Percentiles rank a stretch among this genome's conserved stretches.
Evolutionary conservation across 805 yeast species (phyloP).

Genomic region (Millerozyma acaciae): DNA sequence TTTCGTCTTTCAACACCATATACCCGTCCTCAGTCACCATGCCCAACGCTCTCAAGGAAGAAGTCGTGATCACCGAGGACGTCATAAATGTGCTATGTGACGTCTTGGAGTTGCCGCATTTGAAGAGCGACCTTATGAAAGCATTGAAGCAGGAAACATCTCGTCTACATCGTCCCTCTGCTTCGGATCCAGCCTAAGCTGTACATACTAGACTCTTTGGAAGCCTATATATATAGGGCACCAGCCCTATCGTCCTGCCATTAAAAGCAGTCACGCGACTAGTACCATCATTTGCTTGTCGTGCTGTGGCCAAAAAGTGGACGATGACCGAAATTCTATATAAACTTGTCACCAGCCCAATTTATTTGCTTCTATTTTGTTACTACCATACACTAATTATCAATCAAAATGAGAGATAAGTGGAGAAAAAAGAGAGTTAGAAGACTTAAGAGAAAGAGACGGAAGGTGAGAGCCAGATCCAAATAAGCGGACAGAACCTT

Average conservation of each 20-base stretch:
- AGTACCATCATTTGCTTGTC: no score
- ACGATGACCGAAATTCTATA: no score
- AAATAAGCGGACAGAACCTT: slow-evolving; percentile 69
- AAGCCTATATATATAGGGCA: no score
- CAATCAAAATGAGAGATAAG: slow-evolving; percentile 80
- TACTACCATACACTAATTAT: slow-evolving; percentile 24
- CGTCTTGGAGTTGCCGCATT: slow-evolving; percentile 42
- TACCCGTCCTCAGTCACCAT: slow-evolving; percentile 12
- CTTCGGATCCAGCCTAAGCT: no score
- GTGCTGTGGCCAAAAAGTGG: no score
- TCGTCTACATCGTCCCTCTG: no score
- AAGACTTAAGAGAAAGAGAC: slow-evolving; percentile 99
- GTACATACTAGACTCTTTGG: no score
- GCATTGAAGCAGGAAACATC: slow-evolving; percentile 54
- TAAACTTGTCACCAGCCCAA: no score
- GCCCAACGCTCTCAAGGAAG: slow-evolving; percentile 19
- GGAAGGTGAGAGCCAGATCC: slow-evolving; percentile 99
- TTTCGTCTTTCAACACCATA: slow-evolving; percentile 14
- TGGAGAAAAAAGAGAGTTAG: slow-evolving; percentile 99
- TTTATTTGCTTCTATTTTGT: slow-evolving; percentile 15
- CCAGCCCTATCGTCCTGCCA: no score
- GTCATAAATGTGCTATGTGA: slow-evolving; percentile 44
- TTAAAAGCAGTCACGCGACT: no score
- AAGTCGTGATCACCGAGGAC: slow-evolving; percentile 41
- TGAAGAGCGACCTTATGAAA: slow-evolving; percentile 41